Percentiles rank a stretch among this genome's conserved stretches.
Evolutionary conservation across 2,329 filamentous ascomycete species (phyloP).

Genomic region (Dactylellina sp.): DNA sequence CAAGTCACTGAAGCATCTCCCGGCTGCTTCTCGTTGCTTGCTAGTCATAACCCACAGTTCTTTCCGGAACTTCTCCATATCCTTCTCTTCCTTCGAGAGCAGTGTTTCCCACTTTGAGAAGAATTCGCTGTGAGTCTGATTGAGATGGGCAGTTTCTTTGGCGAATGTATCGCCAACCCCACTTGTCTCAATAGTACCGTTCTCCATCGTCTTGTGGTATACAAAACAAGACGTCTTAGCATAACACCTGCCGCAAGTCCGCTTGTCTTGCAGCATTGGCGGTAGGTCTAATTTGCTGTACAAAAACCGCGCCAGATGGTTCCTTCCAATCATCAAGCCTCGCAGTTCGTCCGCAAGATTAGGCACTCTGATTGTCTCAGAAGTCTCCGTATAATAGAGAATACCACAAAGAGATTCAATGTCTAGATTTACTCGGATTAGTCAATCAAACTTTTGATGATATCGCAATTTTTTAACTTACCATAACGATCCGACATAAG

Average conservation of each 20-base stretch:
- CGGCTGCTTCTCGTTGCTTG: constrained; percentile 76
- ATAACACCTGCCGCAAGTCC: constrained; percentile 87
- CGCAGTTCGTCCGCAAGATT: constrained; percentile 87
- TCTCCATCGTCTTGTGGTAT: constrained; percentile 85
- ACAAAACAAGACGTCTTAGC: constrained; percentile 90
- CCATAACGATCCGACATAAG: constrained; percentile 90
- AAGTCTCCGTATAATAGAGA: constrained; percentile 93
- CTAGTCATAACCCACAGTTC: constrained; percentile 98
- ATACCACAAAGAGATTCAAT: constrained; percentile 90
- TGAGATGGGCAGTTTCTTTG: constrained; percentile 82
- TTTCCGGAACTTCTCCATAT: constrained; percentile 84
- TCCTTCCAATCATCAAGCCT: constrained; percentile 97
- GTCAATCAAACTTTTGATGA: constrained; percentile 53
- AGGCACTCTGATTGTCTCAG: constrained; percentile 85
- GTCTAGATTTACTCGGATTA: constrained; percentile 67
- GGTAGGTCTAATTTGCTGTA: constrained; percentile 85
- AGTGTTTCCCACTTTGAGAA: constrained; percentile 95
- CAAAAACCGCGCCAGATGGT: constrained; percentile 85
- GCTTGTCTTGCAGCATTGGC: constrained; percentile 83
- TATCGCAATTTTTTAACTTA: constrained; percentile 61
- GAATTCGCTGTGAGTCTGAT: constrained; percentile 79
- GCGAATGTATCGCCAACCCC: constrained; percentile 85
- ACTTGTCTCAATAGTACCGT: constrained; percentile 82
- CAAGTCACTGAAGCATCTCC: constrained; percentile 82
- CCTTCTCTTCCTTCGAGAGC: constrained; percentile 92